Evolutionary conservation across 768 basidiomycete genomes (phyloP), one percentile per base, ranked within the genome.

Genomic region (Rhizopogon vesiculosus): DNA sequence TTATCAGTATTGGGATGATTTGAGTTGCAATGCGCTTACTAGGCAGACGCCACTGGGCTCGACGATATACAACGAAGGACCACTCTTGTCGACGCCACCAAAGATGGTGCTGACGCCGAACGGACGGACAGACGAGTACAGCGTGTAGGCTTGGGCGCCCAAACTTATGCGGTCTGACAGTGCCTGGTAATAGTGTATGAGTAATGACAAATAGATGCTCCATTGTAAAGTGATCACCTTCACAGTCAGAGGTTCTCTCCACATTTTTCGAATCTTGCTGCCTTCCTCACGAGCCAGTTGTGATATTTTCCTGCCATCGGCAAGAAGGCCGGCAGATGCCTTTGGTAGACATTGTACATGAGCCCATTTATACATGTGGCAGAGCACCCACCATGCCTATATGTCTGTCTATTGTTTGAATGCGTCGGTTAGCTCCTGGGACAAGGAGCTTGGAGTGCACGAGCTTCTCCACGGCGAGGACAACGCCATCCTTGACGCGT

Each of bases 401-500:
- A 69, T 98, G 96, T 61, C 85, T 83, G 72, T 99, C 97, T 61
- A 98, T 75, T 9, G 89, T 91, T 64, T 93, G 91, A 68, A 99
- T 98, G 64, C 97, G 83, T 64, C 90, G 81, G 76, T 99, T 98
- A 51, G 87, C 86, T 51, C 86, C 92, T 33, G 94, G 94, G 3
- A 99, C 90, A 22, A 98, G 79, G 51, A 98, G 86, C 72, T 98
- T 98, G 38, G 93, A 95, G 71, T 95, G 93, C 9, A 98, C 82
- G 43, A 98, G 82, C 72, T 97, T 96, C 83, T 99, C 97, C n/a
- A 98, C 94, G 3, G 94, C 97, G 44, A 99, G 77, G 25, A 99
- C 84, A 57, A 99, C 75, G 19, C 97, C 97, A 68, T 96, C 93
- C 73, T 93, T 95, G 64, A 93, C 91, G 69, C 91, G 85, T 43